phyloP scores from a whole-genome alignment of 768 basidiomycete genomes.

The Psilocybe subaeruginosa region DNA sequence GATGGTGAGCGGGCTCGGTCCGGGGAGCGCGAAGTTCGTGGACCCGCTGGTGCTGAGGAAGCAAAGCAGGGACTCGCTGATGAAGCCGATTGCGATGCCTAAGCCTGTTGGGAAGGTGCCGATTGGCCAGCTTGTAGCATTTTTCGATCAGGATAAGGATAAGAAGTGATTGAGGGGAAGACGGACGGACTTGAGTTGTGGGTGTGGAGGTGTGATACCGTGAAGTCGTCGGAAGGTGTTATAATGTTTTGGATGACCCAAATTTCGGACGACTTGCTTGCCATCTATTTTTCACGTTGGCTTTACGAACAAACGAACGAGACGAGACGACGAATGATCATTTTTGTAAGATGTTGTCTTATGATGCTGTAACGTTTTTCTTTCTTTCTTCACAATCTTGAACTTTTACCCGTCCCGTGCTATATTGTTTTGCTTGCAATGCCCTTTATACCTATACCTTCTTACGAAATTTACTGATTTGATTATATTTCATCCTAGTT shows the following conservation, averaged over 20 bases:
- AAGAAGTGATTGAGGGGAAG: slow-evolving; percentile 11
- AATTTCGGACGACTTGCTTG: too few species aligned
- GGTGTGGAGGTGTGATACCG: too few species aligned
- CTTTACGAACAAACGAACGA: too few species aligned
- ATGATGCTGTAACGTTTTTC: background rate
- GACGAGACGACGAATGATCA: background rate
- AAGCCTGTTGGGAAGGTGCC: slow-evolving; percentile 63
- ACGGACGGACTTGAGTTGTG: background rate
- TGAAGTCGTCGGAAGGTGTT: too few species aligned
- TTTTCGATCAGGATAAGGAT: slow-evolving; percentile 67
- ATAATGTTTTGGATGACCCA: too few species aligned
- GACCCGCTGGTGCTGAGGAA: slow-evolving; percentile 75
- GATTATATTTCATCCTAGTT: background rate
- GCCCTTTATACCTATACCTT: background rate
- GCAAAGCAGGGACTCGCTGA: slow-evolving; percentile 44
- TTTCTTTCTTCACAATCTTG: background rate
- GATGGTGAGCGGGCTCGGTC: slow-evolving; percentile 25
- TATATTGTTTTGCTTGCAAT: background rate
- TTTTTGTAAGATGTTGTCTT: background rate
- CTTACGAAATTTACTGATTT: background rate
- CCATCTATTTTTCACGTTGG: too few species aligned
- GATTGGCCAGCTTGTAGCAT: slow-evolving; percentile 81
- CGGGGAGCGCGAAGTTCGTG: slow-evolving; percentile 61
- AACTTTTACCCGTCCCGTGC: background rate
- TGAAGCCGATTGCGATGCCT: slow-evolving; percentile 41